These are phyloP conservation scores for Suillus clintonianus DNA, from an alignment of 768 basidiomycete genomes.

Conservation along the genomic window DNA sequence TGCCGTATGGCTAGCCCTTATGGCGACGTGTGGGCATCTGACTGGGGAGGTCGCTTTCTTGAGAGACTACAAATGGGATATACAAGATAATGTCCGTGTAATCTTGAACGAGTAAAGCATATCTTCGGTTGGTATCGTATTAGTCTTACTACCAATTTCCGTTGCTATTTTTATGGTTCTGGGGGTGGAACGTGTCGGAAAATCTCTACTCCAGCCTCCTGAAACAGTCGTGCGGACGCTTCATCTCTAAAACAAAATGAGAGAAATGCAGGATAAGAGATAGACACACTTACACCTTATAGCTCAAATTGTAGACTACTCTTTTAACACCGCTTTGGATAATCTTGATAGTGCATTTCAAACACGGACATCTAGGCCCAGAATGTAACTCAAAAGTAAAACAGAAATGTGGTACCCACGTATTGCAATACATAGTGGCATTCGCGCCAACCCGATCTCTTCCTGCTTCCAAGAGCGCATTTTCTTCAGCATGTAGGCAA, in stretches of 20 bases:
- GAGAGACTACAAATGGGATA: constrained; percentile 62
- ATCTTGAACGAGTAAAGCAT: constrained; percentile 31
- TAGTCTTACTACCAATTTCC: background rate
- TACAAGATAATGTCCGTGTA: constrained; percentile 40
- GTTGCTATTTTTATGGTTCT: constrained; percentile 13
- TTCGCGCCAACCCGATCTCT: constrained; percentile 82
- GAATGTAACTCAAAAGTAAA: constrained; percentile 4
- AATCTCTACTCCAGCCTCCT: constrained; percentile 80
- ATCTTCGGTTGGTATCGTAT: constrained; percentile 4
- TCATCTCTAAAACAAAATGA: constrained; percentile 60
- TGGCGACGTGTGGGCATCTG: constrained; percentile 49
- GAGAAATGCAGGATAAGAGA: background rate
- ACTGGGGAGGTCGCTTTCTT: constrained; percentile 51
- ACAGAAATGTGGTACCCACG: constrained; percentile 52
- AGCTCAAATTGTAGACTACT: constrained; percentile 93
- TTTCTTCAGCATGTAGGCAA: constrained; percentile 97
- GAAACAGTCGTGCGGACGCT: constrained; percentile 75
- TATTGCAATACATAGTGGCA: constrained; percentile 96
- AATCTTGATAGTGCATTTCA: constrained; percentile 96
- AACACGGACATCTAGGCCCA: constrained; percentile 83
- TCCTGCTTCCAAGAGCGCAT: constrained; percentile 92
- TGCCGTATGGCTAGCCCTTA: constrained; percentile 80
- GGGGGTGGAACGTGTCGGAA: constrained; percentile 63
- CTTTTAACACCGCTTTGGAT: constrained; percentile 91
- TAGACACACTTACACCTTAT: constrained; percentile 77